These are phyloP conservation scores for Leccinum huronense DNA, from an alignment of 1,284 basidiomycete genomes.

Conservation along the genomic window DNA sequence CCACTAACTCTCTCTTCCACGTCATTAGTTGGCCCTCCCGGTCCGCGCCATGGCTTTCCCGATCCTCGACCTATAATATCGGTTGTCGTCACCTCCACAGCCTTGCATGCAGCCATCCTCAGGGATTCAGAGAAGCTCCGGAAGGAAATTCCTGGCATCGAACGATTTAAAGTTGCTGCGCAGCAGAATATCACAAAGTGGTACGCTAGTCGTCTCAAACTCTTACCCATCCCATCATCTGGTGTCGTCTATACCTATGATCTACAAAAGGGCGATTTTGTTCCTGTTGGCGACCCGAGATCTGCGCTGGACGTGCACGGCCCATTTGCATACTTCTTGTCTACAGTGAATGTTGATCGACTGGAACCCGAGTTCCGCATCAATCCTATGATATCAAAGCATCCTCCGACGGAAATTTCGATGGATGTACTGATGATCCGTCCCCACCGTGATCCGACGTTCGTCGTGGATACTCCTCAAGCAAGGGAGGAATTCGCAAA, in stretches of 20 bases:
- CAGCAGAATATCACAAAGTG: conserved; percentile 70
- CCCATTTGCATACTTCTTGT: conserved; percentile 85
- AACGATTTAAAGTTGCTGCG: conserved; percentile 87
- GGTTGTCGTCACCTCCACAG: conserved; percentile 69
- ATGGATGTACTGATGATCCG: conserved; percentile 86
- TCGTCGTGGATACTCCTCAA: conserved; percentile 41
- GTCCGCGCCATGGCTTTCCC: conserved; percentile 18
- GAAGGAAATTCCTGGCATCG: conserved; percentile 66
- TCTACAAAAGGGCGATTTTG: conserved; percentile 47
- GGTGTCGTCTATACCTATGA: conserved; percentile 63
- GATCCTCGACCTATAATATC: conserved; percentile 40
- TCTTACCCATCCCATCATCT: conserved; percentile 46
- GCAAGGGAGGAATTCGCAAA: conserved; percentile 46
- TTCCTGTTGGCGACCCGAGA: conserved; percentile 41
- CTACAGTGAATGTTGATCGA: conserved; percentile 78
- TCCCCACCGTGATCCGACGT: conserved; percentile 64
- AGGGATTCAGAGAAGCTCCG: conserved; percentile 79
- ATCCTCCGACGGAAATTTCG: conserved; percentile 42
- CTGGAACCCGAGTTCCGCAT: conserved; percentile 76
- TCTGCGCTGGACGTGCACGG: conserved; percentile 56
- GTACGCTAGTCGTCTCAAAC: conserved; percentile 61
- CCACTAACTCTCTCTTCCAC: conserved; percentile 63
- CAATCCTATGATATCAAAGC: conserved; percentile 35
- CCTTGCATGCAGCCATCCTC: conserved; percentile 87
- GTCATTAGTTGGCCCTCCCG: conserved; percentile 41